Conservation (phyloP, 208 protist species). For the Naegleria lovaniensis region DNA sequence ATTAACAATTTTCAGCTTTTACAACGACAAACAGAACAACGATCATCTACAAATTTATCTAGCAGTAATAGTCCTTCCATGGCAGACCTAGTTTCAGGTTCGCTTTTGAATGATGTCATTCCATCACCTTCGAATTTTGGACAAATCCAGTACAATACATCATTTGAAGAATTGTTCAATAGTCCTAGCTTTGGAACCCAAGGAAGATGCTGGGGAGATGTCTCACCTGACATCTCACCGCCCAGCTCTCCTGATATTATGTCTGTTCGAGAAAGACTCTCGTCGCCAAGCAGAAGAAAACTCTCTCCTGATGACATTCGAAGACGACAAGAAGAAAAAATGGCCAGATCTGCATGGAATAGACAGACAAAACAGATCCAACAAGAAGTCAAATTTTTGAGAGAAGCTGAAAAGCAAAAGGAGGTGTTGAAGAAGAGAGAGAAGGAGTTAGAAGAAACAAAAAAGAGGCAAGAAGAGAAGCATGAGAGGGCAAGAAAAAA, state of each 20-base stretch:
- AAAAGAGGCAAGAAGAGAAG: neutral
- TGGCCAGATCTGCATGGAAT: conserved; percentile 16
- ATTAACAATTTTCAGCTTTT: neutral
- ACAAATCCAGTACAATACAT: neutral
- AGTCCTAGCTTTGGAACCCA: neutral
- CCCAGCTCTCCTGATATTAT: neutral
- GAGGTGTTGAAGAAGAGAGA: conserved; percentile 20
- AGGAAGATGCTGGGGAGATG: neutral
- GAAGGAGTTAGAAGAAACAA: neutral
- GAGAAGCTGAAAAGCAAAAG: conserved; percentile 32
- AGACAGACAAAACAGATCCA: conserved; percentile 26
- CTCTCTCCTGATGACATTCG: neutral
- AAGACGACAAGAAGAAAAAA: conserved; percentile 26
- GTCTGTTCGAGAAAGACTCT: neutral
- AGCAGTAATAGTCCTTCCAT: too few relatives aligned
- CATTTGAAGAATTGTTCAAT: conserved; percentile 2
- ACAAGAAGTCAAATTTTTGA: conserved; percentile 27
- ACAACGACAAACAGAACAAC: too few relatives aligned
- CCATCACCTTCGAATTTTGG: neutral
- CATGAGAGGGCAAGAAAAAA: conserved; percentile 28
- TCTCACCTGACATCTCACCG: neutral
- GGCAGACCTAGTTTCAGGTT: too few relatives aligned
- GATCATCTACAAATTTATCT: too few relatives aligned
- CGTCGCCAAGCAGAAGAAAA: conserved; percentile 4
- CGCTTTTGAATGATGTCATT: too few relatives aligned